Conservation (phyloP, 148 eudicot genomes). For the Rhododendron vialii region DNA sequence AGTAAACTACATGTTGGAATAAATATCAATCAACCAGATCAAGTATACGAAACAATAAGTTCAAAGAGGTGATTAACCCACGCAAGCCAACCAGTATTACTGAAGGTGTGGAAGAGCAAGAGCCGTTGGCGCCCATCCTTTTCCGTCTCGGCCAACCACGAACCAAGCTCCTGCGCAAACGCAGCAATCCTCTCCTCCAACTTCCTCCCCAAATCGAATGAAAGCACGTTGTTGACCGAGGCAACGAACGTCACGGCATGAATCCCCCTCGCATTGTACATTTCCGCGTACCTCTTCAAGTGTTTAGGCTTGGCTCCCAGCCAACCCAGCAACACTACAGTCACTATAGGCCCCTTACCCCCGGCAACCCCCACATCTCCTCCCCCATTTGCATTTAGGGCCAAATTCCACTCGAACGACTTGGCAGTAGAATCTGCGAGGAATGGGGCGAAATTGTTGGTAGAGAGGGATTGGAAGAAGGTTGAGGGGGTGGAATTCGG, state of each 20-base stretch:
- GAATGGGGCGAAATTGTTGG: neutral
- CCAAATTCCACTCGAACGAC: slow-evolving; percentile 17
- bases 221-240: slow-evolving; percentile 59
- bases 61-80: slow-evolving; percentile 39
- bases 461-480: neutral
- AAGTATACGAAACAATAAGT: neutral
- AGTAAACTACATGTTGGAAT: neutral
- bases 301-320: slow-evolving; percentile 71
- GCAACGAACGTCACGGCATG: slow-evolving; percentile 60
- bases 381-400: neutral
- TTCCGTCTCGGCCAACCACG: slow-evolving; percentile 52
- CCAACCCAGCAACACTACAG: slow-evolving; percentile 87
- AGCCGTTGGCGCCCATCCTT: slow-evolving; percentile 41
- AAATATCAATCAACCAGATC: neutral
- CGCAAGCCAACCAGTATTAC: slow-evolving; percentile 99
- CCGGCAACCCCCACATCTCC: neutral
- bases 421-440: neutral
- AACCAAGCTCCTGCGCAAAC: slow-evolving; percentile 45
- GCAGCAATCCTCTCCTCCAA: slow-evolving; percentile 43
- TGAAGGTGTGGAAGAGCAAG: slow-evolving; percentile 86
- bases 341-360: slow-evolving; percentile 31
- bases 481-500: neutral
- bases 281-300: slow-evolving; percentile 63
- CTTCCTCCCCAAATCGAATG: slow-evolving; percentile 64
- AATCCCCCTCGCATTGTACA: slow-evolving; percentile 64